Evolutionary conservation across 768 basidiomycete species (phyloP), one percentile per base, ranked within the genome.

Genomic region (Mycena crocata): DNA sequence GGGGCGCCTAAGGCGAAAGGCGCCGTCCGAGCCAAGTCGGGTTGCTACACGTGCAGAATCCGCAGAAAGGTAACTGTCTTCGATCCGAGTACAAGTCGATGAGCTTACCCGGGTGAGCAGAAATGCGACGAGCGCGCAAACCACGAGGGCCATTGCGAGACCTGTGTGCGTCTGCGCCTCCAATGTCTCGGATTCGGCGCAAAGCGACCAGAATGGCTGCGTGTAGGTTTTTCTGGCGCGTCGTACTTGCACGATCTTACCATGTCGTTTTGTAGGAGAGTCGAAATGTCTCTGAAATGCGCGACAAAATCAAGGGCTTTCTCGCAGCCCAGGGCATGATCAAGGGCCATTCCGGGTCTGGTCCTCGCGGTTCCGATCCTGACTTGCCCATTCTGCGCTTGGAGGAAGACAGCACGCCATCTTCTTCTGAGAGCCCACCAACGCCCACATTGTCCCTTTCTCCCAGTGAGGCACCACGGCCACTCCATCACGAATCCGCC

Each of bases 1-100:
- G 87, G 87, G 72, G 82, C 86, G 76, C 85, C 89, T 68, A 93
- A 93, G 77, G 84, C 88, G 67, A 94, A 93, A 84, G 93, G 91
- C 76, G 90, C 91, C 60, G 87, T 90, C 31, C 90, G 93, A 75
- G 93, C 93, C 60, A 94, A 94, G 86, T 91, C 92, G 57, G 93
- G 93, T 70, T 95, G 93, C 77, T 94, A 93, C 81, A 94, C 93
- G 62, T 94, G 93, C 82, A 87, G 93, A 73, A 93, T 94, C 42
- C 87, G 93, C 71, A 85, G 93, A 73, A 94, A 94, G 91, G 93
- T 93, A 51, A 59, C 42, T 57, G 64, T 62, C 52, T 51, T 34
- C 26, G 21, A 5, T 37, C 56, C 51, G 31, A 31, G 37, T 68
- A 68, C 61, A 34, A 67, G 63, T 44, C 70, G 75, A 13, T 26